Conservation (phyloP, 2,329 filamentous ascomycete species). For the Endoconidiophora laricicola region DNA sequence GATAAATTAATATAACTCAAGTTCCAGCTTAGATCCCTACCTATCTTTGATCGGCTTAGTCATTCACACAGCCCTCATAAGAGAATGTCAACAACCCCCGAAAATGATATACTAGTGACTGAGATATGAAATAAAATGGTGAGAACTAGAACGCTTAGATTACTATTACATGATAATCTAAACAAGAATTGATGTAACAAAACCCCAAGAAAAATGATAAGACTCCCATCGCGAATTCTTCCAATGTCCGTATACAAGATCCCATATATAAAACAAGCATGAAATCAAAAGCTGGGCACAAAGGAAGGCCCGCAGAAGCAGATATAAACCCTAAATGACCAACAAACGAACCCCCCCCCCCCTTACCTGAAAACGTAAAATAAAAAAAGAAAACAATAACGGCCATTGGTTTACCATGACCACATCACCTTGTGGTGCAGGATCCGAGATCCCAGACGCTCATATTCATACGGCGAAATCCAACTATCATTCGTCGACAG, state of each 20-base stretch:
- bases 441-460: conserved; percentile 64
- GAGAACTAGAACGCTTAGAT: no score
- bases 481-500: conserved; percentile 87
- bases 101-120: no score
- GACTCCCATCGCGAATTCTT: no score
- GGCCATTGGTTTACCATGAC: conserved; percentile 30
- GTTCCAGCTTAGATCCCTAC: neutral
- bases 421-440: conserved; percentile 67
- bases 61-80: neutral
- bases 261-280: no score
- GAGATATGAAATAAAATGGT: no score
- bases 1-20: neutral
- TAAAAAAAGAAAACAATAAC: neutral
- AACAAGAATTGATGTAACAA: no score
- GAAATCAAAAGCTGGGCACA: neutral
- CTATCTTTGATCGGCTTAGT: neutral
- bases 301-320: neutral
- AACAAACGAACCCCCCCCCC: neutral
- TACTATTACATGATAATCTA: no score
- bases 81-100: neutral
- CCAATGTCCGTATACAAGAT: no score
- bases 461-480: conserved; percentile 78
- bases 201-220: no score
- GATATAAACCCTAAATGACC: neutral
- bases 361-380: neutral